Conservation (phyloP, 257 asterid genomes). For the Penstemon davidsonii region DNA sequence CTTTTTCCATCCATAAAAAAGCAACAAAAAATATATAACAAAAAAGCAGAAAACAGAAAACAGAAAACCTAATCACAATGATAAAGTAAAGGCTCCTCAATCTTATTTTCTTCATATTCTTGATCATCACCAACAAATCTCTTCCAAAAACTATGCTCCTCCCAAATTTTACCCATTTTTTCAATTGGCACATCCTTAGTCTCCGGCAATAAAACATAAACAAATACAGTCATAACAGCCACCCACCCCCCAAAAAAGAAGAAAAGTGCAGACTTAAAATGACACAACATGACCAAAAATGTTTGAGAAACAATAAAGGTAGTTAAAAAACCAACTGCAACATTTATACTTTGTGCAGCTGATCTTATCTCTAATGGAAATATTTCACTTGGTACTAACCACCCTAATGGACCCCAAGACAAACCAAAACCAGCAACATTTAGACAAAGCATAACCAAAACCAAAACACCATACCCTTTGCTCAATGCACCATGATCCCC, state of each 20-base stretch:
- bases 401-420: conserved; percentile 46
- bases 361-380: conserved; percentile 40
- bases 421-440: conserved; percentile 33
- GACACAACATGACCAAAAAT: conserved; percentile 34
- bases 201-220: conserved; percentile 35
- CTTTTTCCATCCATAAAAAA: too few species aligned
- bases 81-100: not conserved
- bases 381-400: conserved; percentile 38
- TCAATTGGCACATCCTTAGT: conserved; percentile 40
- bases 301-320: conserved; percentile 32
- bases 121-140: conserved; percentile 9
- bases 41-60: not conserved
- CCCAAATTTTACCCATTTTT: conserved; percentile 38
- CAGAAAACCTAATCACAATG: not conserved
- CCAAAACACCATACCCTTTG: not conserved
- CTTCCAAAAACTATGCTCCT: conserved; percentile 37
- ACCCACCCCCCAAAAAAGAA: conserved; percentile 43
- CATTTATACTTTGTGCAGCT: conserved; percentile 39
- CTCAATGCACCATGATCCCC: conserved; percentile 32
- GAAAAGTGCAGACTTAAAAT: conserved; percentile 31
- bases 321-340: conserved; percentile 28
- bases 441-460: conserved; percentile 29
- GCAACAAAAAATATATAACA: too few species aligned
- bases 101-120: not conserved
- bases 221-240: conserved; percentile 34